Base-by-base conservation (phyloP, 2,329 filamentous ascomycete species). In the Colletotrichum brevisporum region DNA sequence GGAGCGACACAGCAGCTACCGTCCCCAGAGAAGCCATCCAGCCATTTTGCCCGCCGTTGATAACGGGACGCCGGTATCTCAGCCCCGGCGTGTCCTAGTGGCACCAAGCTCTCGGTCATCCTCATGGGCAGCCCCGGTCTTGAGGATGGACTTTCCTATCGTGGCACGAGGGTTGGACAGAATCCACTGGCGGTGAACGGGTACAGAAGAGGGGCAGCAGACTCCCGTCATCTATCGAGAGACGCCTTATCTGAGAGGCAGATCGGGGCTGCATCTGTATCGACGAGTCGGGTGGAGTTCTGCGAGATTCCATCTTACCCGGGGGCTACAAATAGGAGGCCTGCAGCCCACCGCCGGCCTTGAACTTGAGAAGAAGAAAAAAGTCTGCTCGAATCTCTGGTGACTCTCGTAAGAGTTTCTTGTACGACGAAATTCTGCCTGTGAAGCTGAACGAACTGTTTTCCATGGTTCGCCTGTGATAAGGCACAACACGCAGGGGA, bases 61-160 rank as follows among this genome's bases (percentile, higher is more conserved):
- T 66, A 69, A 66, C 55, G 66, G 31, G 8, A 24, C n/a, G 24
- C 50, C 51, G 53, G 50, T 18, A 56, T 55, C 18, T 45, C 27
- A 60, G 62, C 62, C 54, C 66, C 36, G 55, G 26, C 43, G 36
- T 36, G 26, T 55, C 51, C 36, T 50, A 56, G 55, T 66, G 62
- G 55, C 62, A 56, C 51, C 54, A 60, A 56, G 13, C 51, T 16
- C 26, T 56, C 55, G 51, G 24, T 13, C 61, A 21, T 51, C 65
- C 43, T 12, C 66, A 61, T 55, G 61, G 66, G 66, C 51, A 55
- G 62, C 66, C 62, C 66, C 60, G 62, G 55, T 52, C 51, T 55
- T n/a, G 50, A 61, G 51, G 62, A 56, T 66, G 66, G 55, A 69
- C 66, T 69, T 69, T 57, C 66, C 66, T 69, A 69, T 69, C 62